Conservation (phyloP, 2,329 filamentous ascomycete genomes). For the Acarospora socialis region DNA sequence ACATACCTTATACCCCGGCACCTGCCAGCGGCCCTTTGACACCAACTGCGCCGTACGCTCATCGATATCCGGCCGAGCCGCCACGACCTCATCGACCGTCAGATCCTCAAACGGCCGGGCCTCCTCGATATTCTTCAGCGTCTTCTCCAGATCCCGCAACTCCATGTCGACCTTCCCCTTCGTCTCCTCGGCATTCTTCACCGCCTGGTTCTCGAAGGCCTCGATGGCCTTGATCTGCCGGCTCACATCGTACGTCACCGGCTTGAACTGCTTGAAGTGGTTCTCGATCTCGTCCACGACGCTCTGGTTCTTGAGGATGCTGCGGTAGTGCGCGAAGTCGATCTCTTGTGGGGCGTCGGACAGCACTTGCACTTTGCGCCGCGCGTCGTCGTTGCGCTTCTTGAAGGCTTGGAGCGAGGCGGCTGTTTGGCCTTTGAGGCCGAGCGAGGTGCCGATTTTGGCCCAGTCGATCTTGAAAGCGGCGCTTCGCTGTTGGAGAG, state of each 20-base stretch:
- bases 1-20: constrained; percentile 95
- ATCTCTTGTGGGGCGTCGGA: constrained; percentile 71
- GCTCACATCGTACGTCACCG: constrained; percentile 77
- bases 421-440: constrained; percentile 89
- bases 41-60: constrained; percentile 91
- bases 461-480: constrained; percentile 99
- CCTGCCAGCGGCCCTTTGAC: constrained; percentile 94
- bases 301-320: constrained; percentile 85
- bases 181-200: constrained; percentile 93
- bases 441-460: constrained; percentile 85
- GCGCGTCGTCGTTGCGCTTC: constrained; percentile 98
- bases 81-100: constrained; percentile 91
- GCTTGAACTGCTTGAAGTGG: constrained; percentile 84
- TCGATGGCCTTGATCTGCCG: constrained; percentile 98
- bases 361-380: constrained; percentile 78
- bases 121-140: constrained; percentile 91
- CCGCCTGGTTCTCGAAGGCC: constrained; percentile 88
- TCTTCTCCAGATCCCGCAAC: constrained; percentile 85
- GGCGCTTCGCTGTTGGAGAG: constrained; percentile 66
- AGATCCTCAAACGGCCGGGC: constrained; percentile 92
- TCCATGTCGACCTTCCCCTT: constrained; percentile 93
- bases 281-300: constrained; percentile 95
- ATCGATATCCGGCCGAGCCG: constrained; percentile 91
- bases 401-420: constrained; percentile 90
- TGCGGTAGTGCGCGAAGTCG: constrained; percentile 90